A percentile compares a stretch with the other conserved stretches of the same genome.
These are phyloP conservation scores for Melaleuca alternifolia DNA, from an alignment of 345 rosid genomes.

Conservation along the genomic window DNA sequence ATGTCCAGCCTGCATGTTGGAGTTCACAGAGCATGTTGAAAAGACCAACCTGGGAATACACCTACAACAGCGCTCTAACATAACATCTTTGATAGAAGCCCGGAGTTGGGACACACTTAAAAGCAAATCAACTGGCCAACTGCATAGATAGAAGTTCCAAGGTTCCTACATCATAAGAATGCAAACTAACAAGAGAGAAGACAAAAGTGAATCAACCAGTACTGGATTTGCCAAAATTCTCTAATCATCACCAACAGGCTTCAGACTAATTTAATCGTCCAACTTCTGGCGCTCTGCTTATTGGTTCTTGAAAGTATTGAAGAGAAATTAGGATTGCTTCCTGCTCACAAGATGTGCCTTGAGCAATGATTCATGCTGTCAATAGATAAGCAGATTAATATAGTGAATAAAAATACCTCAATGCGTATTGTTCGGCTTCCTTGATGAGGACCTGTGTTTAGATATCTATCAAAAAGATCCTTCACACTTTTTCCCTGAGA, in stretches of 20 bases:
- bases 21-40: neutral
- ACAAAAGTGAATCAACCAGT: neutral
- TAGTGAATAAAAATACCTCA: conserved; percentile 33
- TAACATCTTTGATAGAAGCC: neutral
- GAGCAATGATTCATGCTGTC: neutral
- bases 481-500: conserved; percentile 49
- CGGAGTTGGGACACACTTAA: neutral
- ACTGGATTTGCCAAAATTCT: neutral
- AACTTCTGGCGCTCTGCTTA: conserved; percentile 36
- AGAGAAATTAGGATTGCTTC: conserved; percentile 83
- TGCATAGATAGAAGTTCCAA: neutral
- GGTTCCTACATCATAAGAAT: neutral
- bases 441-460: conserved; percentile 86
- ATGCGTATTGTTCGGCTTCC: conserved; percentile 91
- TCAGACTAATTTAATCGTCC: conserved; percentile 2
- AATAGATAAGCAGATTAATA: neutral
- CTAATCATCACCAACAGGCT: neutral
- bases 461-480: conserved; percentile 50
- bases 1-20: neutral
- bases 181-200: neutral
- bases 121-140: neutral
- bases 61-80: neutral
- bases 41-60: neutral
- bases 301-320: conserved; percentile 82
- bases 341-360: conserved; percentile 13